Conservation (phyloP, 2,329 filamentous ascomycete genomes). For the Talaromyces sp. region DNA sequence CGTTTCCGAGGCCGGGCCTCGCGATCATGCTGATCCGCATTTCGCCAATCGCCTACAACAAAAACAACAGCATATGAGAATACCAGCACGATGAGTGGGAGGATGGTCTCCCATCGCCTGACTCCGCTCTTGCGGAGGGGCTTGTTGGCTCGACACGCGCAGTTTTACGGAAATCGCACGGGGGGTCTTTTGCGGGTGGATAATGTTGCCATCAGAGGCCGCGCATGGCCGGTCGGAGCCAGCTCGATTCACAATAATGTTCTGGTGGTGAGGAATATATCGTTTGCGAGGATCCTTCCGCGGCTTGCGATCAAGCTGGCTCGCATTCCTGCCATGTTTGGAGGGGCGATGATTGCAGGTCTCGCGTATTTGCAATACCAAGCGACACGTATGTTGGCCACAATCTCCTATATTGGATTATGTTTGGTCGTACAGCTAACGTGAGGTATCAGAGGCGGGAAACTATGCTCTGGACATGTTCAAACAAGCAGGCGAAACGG, state of each 20-base stretch:
- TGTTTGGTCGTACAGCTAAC: neutral
- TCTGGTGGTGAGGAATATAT: conserved; percentile 58
- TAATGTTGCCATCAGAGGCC: conserved; percentile 56
- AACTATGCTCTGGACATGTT: conserved; percentile 74
- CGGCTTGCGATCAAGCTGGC: conserved; percentile 87
- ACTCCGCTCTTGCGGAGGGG: conserved; percentile 61
- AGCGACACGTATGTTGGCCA: conserved; percentile 64
- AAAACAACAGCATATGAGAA: conserved; percentile 28
- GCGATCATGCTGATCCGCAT: conserved; percentile 10
- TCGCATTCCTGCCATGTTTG: conserved; percentile 84
- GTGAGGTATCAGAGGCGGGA: conserved; percentile 55
- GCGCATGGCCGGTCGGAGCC: conserved; percentile 69
- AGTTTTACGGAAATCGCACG: conserved; percentile 56
- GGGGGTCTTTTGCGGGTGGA: conserved; percentile 66
- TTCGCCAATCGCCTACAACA: neutral
- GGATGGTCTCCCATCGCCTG: conserved; percentile 70
- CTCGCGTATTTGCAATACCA: conserved; percentile 95
- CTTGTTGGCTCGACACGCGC: conserved; percentile 57
- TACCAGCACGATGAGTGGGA: conserved; percentile 58
- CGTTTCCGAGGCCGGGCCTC: conserved; percentile 3
- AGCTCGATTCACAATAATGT: conserved; percentile 77
- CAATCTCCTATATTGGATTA: neutral
- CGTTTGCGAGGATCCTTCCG: conserved; percentile 67
- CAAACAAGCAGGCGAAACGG: conserved; percentile 65
- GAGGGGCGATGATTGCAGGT: conserved; percentile 78